Evolutionary conservation across 768 basidiomycete species (phyloP).

Genomic region (Boletus huronensis): DNA sequence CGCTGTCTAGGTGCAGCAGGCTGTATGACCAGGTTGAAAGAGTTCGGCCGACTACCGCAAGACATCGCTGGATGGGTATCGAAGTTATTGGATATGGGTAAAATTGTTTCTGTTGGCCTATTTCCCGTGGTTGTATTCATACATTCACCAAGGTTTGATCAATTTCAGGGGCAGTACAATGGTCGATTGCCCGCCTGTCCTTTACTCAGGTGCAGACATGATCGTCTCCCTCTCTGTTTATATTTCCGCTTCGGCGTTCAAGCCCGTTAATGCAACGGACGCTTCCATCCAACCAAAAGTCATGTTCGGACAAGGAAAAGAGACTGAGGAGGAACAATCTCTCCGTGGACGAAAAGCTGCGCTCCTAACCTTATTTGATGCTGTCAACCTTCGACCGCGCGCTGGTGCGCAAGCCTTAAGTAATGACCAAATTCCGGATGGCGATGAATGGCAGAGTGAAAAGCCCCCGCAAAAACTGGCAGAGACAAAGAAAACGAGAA

Average conservation of each 20-base stretch:
- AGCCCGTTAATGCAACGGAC: conserved; percentile 36
- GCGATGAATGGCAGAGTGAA: conserved; percentile 38
- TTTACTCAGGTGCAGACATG: conserved; percentile 73
- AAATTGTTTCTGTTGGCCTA: background rate
- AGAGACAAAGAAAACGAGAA: conserved; percentile 41
- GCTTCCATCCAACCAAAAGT: conserved; percentile 25
- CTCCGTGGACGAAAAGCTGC: conserved; percentile 79
- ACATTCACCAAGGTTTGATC: conserved; percentile 47
- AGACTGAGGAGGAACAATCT: conserved; percentile 74
- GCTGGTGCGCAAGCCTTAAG: conserved; percentile 37
- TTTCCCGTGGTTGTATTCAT: conserved; percentile 3
- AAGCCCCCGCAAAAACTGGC: conserved; percentile 36
- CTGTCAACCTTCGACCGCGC: conserved; percentile 65
- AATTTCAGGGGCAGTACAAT: conserved; percentile 67
- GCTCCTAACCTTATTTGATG: conserved; percentile 68
- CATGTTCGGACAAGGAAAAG: conserved; percentile 73
- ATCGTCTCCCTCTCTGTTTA: conserved; percentile 75
- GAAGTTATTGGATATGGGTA: conserved; percentile 69
- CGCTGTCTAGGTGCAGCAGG: background rate
- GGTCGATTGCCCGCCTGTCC: conserved; percentile 69
- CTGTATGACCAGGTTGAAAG: conserved; percentile 33
- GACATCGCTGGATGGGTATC: conserved; percentile 72
- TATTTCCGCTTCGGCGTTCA: conserved; percentile 68
- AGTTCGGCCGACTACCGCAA: conserved; percentile 74
- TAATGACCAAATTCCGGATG: conserved; percentile 28